Evolutionary conservation across 2,329 filamentous ascomycete genomes (phyloP).

Genomic region (Cercospora sesami): DNA sequence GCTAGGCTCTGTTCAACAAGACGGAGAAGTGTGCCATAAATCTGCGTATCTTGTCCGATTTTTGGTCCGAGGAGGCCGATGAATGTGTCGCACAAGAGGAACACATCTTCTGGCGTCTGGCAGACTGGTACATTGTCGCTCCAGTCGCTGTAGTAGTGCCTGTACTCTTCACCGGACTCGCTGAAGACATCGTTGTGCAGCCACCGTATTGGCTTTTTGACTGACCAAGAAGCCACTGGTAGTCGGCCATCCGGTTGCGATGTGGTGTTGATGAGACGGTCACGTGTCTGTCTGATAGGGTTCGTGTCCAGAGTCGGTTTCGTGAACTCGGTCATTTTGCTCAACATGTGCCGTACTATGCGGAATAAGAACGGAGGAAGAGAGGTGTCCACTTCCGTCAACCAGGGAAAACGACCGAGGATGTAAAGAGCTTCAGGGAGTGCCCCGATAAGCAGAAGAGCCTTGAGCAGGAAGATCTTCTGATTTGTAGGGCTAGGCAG

Average conservation of each 20-base stretch:
- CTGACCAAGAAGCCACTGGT: constrained; percentile 51
- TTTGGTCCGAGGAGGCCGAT: constrained; percentile 84
- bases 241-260: constrained; percentile 69
- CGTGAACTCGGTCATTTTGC: constrained; percentile 65
- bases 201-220: constrained; percentile 76
- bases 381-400: constrained; percentile 80
- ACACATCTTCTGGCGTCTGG: constrained; percentile 85
- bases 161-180: constrained; percentile 71
- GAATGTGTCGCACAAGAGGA: constrained; percentile 79
- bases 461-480: constrained; percentile 80
- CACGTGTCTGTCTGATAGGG: constrained; percentile 50
- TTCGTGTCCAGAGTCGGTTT: constrained; percentile 49
- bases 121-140: constrained; percentile 88
- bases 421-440: constrained; percentile 92
- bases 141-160: constrained; percentile 98
- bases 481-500: constrained; percentile 78
- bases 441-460: constrained; percentile 85
- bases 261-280: constrained; percentile 62
- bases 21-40: constrained; percentile 78
- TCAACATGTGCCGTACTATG: constrained; percentile 77
- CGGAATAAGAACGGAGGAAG: constrained; percentile 80
- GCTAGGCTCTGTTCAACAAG: constrained; percentile 77
- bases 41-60: constrained; percentile 77
- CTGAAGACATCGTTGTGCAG: constrained; percentile 77
- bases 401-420: constrained; percentile 87